A percentile compares a stretch with the other conserved stretches of the same genome.
These are phyloP conservation scores for Kurtzmaniella quercitrusa DNA, from an alignment of 1,139 yeast genomes.

Conservation along the genomic window DNA sequence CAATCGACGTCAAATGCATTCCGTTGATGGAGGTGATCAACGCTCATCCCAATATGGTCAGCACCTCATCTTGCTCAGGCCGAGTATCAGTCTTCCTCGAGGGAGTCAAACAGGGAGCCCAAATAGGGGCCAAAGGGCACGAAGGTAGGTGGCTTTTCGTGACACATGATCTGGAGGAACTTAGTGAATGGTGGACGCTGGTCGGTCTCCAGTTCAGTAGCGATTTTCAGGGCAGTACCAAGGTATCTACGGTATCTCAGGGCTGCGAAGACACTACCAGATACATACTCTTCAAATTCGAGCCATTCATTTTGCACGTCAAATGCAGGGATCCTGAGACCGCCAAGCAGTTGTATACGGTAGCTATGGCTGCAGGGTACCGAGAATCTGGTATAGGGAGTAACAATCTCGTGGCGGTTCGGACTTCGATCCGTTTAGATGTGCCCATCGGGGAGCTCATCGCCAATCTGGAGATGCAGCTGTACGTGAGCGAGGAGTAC, in stretches of 20 bases:
- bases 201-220: slow-evolving; percentile 21
- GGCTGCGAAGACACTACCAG: slow-evolving; percentile 28
- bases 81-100: slow-evolving; percentile 77
- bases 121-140: slow-evolving; percentile 80
- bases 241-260: slow-evolving; percentile 5
- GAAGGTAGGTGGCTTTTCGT: slow-evolving; percentile 86
- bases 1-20: slow-evolving; percentile 65
- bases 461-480: slow-evolving; percentile 19
- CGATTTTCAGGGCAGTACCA: slow-evolving; percentile 3
- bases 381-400: slow-evolving; percentile 84
- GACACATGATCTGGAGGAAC: slow-evolving; percentile 54
- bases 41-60: slow-evolving; percentile 61
- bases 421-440: slow-evolving; percentile 68
- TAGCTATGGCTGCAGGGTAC: slow-evolving; percentile 82
- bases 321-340: slow-evolving; percentile 59
- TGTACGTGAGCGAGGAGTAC: slow-evolving; percentile 49
- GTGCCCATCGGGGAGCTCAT: slow-evolving; percentile 62
- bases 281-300: slow-evolving; percentile 69
- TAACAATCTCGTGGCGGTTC: slow-evolving; percentile 71
- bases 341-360: slow-evolving; percentile 60
- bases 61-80: slow-evolving; percentile 88
- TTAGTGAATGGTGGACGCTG: slow-evolving; percentile 49
- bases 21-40: slow-evolving; percentile 72
- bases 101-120: slow-evolving; percentile 41
- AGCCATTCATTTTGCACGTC: slow-evolving; percentile 80